Evolutionary conservation across 2,329 filamentous ascomycete genomes (phyloP), one percentile per base, ranked within the genome.

Genomic region (Venturiaceae sp.): DNA sequence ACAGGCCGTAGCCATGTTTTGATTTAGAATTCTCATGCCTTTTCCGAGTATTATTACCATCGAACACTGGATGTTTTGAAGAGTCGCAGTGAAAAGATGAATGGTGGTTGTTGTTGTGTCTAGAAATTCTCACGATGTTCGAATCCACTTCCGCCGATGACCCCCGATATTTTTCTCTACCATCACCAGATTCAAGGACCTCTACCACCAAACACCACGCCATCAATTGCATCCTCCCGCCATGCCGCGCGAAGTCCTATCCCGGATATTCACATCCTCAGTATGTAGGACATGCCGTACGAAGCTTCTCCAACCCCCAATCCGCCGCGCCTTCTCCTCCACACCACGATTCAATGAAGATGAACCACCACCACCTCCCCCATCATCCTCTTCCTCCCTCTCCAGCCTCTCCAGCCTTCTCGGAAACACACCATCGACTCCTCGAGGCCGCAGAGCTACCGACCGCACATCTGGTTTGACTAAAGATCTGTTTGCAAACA

Each of bases 241-340:
- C 30, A 57, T 57, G 55, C 19, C 55, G 14, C 39, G 34, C 7
- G 23, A 50, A 14, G n/a, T 32, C 34, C 61, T 66, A 52, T 64
- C 71, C 47, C 64, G 67, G 55, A 63, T 68, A 30, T 64, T 74
- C 58, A 65, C 63, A 52, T 65, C 66, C 52, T 69, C 69, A 23
- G 64, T 69, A 50, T 74, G 71, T 65, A 61, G 71, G 60, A 70
- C 72, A 60, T 74, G 73, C 62, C 69, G 72, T 47, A 65, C 67
- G 19, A 63, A 65, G 50, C 62, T 68, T 26, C 60, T 64, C 32
- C 57, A 63, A 2, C 54, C 59, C 53, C 34, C 63, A 1, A 55
- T 63, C 28, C 59, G 62, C 53, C 72, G 72, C 53, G 60, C 68
- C 60, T 72, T 76, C 64, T 67, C 68, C 21, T 68, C 66, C 39